Conservation (phyloP, 805 yeast species). For the Wickerhamiella domercqiae region DNA sequence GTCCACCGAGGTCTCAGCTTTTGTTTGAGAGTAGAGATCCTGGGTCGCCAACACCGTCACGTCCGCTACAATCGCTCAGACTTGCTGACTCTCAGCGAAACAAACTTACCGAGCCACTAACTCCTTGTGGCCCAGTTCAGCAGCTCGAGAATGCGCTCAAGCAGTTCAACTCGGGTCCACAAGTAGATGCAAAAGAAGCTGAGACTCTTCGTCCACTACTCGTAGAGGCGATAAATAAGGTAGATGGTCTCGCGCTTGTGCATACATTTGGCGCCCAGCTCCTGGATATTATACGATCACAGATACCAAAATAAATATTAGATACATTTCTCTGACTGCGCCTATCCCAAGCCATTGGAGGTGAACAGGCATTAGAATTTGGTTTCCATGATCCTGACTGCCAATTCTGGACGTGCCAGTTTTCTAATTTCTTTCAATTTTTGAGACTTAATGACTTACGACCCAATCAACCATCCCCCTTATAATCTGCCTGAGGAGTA, state of each 20-base stretch:
- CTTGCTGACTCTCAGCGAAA: neutral
- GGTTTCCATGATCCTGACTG: too few species aligned
- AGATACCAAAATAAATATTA: too few species aligned
- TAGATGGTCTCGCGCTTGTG: constrained; percentile 9
- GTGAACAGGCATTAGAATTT: too few species aligned
- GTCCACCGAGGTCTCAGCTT: constrained; percentile 1
- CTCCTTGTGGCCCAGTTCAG: neutral
- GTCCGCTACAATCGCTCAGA: neutral
- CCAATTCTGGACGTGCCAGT: too few species aligned
- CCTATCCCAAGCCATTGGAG: too few species aligned
- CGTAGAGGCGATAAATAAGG: constrained; percentile 12
- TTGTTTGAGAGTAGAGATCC: neutral
- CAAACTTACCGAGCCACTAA: neutral
- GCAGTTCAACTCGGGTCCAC: constrained; percentile 2
- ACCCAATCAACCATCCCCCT: too few species aligned
- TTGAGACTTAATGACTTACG: too few species aligned
- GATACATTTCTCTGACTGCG: too few species aligned
- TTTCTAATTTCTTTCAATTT: too few species aligned
- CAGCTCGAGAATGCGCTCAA: constrained; percentile 6
- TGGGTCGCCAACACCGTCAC: constrained; percentile 1
- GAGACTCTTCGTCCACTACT: constrained; percentile 8
- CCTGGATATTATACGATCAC: neutral
- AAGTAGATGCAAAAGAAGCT: neutral
- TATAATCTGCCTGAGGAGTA: too few species aligned
- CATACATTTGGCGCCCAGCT: constrained; percentile 4